These are phyloP conservation scores for Fusarium nelsonii DNA, from an alignment of 2,329 filamentous ascomycete genomes.

Conservation along the genomic window DNA sequence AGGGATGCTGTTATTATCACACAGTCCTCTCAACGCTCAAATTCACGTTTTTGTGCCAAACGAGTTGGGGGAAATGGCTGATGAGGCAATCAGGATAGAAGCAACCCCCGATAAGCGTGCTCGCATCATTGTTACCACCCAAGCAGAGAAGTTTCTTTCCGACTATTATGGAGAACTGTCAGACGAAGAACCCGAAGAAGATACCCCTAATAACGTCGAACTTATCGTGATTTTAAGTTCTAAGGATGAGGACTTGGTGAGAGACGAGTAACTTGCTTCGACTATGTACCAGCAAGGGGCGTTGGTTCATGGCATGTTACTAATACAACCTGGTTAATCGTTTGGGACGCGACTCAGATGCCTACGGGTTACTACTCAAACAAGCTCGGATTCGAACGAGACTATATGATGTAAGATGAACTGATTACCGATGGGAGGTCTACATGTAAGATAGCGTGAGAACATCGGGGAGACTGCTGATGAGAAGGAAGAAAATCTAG, in stretches of 20 bases:
- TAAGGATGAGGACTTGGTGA: background rate
- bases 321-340: background rate
- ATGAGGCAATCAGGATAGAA: background rate
- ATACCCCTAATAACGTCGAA: background rate
- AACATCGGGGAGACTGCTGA: background rate
- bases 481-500: background rate
- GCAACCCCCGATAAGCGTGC: background rate
- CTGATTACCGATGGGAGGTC: background rate
- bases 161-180: background rate
- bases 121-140: background rate
- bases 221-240: background rate
- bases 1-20: background rate
- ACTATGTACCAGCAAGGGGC: background rate
- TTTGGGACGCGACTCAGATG: too few relatives aligned
- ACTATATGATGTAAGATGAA: background rate
- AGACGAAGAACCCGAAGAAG: background rate
- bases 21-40: background rate
- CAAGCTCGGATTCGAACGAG: background rate
- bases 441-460: background rate
- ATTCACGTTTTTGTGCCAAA: slow-evolving; percentile 5
- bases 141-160: background rate
- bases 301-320: background rate
- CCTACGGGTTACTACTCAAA: background rate
- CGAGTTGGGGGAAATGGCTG: background rate
- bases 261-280: background rate